phyloP scores from a whole-genome alignment of 768 basidiomycete species.

The Termitomyces heimii region DNA sequence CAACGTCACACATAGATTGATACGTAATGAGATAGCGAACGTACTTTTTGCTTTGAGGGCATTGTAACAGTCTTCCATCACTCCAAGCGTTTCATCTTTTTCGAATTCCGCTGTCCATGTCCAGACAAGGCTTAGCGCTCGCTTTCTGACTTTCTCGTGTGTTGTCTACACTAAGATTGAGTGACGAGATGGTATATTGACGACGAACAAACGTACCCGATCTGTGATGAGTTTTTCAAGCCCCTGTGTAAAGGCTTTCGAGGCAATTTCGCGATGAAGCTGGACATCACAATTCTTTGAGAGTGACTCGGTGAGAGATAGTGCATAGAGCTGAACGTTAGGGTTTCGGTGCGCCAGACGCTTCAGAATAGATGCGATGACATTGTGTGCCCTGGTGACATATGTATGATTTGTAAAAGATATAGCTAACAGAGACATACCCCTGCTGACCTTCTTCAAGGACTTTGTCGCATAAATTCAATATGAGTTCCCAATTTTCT shows the following conservation, averaged over 20 bases:
- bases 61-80: constrained; percentile 90
- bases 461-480: constrained; percentile 96
- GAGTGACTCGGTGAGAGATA: constrained; percentile 82
- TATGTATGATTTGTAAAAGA: not conserved
- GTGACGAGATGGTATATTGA: not conserved
- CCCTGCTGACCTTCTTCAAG: constrained; percentile 82
- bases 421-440: constrained; percentile 31
- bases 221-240: constrained; percentile 85
- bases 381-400: constrained; percentile 77
- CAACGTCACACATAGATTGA: not conserved
- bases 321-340: constrained; percentile 93
- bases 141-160: constrained; percentile 83
- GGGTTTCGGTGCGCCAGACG: constrained; percentile 91
- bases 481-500: constrained; percentile 94
- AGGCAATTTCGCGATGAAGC: constrained; percentile 82
- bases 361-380: constrained; percentile 80
- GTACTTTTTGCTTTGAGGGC: constrained; percentile 77
- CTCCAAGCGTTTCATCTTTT: constrained; percentile 68
- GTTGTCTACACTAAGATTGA: constrained; percentile 52
- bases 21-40: constrained; percentile 1
- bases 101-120: constrained; percentile 85
- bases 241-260: constrained; percentile 85
- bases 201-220: constrained; percentile 47
- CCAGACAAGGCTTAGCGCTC: constrained; percentile 66
- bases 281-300: constrained; percentile 86